phyloP scores from a whole-genome alignment of 257 asterid species.

The Jacaranda copaia region DNA sequence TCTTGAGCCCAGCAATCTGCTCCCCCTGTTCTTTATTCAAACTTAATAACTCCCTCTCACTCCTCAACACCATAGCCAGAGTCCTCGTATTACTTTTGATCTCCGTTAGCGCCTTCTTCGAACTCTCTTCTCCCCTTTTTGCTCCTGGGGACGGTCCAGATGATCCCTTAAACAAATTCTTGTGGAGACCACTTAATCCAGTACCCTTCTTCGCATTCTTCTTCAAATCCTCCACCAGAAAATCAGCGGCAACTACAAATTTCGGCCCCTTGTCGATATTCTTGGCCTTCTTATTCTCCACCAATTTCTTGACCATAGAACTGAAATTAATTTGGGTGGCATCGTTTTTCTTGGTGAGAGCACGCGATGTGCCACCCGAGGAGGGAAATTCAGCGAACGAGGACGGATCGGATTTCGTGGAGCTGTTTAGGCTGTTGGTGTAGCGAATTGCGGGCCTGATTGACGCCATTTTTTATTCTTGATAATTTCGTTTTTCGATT shows the following conservation, averaged over 20 bases:
- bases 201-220: conserved; percentile 55
- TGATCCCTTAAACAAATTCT: conserved; percentile 82
- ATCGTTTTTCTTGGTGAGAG: conserved; percentile 49
- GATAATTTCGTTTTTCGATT: neutral
- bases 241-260: conserved; percentile 61
- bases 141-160: conserved; percentile 43
- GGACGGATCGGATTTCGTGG: conserved; percentile 76
- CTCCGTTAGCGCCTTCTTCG: conserved; percentile 84
- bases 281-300: conserved; percentile 64
- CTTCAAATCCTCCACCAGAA: conserved; percentile 79
- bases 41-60: conserved; percentile 90
- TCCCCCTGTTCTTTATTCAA: conserved; percentile 71
- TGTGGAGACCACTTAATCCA: conserved; percentile 72
- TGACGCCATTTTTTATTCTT: conserved; percentile 65
- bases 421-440: conserved; percentile 58
- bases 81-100: conserved; percentile 83
- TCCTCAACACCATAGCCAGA: conserved; percentile 88
- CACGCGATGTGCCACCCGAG: conserved; percentile 45
- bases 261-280: conserved; percentile 50
- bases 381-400: conserved; percentile 62
- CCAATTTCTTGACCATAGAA: conserved; percentile 75
- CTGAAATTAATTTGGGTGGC: conserved; percentile 48
- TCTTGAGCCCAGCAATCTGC: conserved; percentile 68
- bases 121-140: conserved; percentile 58
- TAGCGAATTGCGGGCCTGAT: conserved; percentile 79